Evolutionary conservation across 495 filamentous ascomycete species (phyloP), one percentile per base, ranked within the genome.

Genomic region (Xylaria scruposa): DNA sequence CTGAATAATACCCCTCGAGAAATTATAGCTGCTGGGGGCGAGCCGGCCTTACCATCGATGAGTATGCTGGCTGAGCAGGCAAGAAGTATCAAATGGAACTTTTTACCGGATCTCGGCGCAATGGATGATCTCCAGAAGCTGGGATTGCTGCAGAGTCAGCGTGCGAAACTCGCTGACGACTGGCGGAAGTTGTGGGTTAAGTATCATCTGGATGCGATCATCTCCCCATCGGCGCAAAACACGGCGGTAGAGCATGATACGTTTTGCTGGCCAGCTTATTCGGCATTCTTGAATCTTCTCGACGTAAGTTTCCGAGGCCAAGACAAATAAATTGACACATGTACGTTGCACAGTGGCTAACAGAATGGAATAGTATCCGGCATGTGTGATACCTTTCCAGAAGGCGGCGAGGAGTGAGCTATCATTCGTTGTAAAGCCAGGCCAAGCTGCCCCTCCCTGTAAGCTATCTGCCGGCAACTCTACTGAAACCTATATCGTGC

Each of bases 211-310:
- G 86, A 89, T 79, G 78, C 81, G 0, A 71, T 88, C 53, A 4
- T 89, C 4, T 78, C 80, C 53, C 83, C 86, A 12, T 81, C 79
- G 49, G 81, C 83, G 51, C 84, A 86, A 77, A 83, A 75, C 17
- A 86, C 84, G 10, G 86, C 87, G 0, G 78, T 83, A 26, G 73
- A 77, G 13, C 80, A 85, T 73, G 87, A 89, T 78, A 83, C 80
- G 0, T 89, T 81, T 72, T 84, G 85, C 0, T 71, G 80, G 61
- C 78, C 82, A 19, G 61, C 81, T 7, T 88, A 88, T 73, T 88
- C 87, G 3, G 75, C 83, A 9, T 66, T 88, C 36, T 79, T 79
- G 77, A 88, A 88, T 68, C n/a, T 88, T 68, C 65, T 88, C 3
- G 85, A 88, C 79, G 87, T 88, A 77, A 74, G 86, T 78, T 8